phyloP scores from a whole-genome alignment of 2,329 filamentous ascomycete genomes.

The Ascochyta clinopodiicola region DNA sequence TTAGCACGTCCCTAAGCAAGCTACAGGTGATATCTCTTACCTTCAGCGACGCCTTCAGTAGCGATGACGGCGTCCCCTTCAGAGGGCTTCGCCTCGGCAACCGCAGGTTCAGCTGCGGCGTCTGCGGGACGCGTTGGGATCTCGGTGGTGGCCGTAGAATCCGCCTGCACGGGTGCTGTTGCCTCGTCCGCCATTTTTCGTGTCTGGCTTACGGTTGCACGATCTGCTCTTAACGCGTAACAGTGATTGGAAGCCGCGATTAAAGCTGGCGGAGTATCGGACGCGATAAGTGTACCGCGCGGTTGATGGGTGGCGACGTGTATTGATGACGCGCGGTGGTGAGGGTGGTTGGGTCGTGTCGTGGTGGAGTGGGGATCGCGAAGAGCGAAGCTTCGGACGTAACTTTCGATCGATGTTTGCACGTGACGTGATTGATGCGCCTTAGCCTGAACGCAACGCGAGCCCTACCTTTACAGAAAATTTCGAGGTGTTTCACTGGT shows the following conservation, averaged over 20 bases:
- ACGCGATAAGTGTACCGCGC: constrained; percentile 35
- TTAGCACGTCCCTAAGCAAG: constrained; percentile 22
- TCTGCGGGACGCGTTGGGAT: constrained; percentile 41
- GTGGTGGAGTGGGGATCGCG: constrained; percentile 37
- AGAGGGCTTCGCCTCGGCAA: constrained; percentile 38
- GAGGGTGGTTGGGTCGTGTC: constrained; percentile 41
- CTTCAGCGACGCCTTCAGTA: constrained; percentile 37
- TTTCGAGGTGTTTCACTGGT: constrained; percentile 29
- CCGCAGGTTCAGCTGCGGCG: constrained; percentile 33
- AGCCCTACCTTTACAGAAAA: constrained; percentile 22
- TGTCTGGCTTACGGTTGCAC: constrained; percentile 42
- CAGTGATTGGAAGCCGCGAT: constrained; percentile 38
- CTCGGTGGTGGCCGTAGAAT: constrained; percentile 37
- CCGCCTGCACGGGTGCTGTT: constrained; percentile 34
- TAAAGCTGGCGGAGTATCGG: constrained; percentile 31
- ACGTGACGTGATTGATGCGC: constrained; percentile 33
- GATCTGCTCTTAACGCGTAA: constrained; percentile 46
- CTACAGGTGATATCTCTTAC: constrained; percentile 27
- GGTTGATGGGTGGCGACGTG: constrained; percentile 40
- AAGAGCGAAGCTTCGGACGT: constrained; percentile 31
- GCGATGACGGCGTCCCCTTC: constrained; percentile 37
- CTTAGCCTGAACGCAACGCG: constrained; percentile 20
- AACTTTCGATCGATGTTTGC: constrained; percentile 25
- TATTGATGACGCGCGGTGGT: constrained; percentile 47
- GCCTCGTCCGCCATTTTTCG: constrained; percentile 48